Evolutionary conservation across 176 grass and related monocot species (phyloP).

Genomic region (Leersia perrieri): DNA sequence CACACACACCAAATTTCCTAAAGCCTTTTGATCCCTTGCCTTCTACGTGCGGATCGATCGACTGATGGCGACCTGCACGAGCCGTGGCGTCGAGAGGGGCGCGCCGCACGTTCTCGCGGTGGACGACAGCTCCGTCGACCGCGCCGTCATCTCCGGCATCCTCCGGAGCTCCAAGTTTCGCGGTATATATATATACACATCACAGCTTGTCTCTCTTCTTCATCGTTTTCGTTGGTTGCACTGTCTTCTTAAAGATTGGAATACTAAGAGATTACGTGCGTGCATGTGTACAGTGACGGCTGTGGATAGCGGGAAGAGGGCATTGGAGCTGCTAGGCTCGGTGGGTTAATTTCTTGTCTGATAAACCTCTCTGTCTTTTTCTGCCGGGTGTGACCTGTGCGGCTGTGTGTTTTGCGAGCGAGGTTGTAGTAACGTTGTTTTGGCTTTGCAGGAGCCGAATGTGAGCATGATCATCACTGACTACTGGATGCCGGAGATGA

Average conservation of each 20-base stretch:
- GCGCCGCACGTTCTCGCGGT: slow-evolving; percentile 77
- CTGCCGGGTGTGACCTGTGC: too few species aligned
- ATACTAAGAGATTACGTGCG: too few species aligned
- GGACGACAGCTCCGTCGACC: slow-evolving; percentile 83
- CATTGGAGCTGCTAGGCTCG: slow-evolving; percentile 70
- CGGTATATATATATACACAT: slow-evolving; percentile 19
- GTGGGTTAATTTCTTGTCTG: slow-evolving; percentile 11
- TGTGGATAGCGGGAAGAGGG: slow-evolving; percentile 92
- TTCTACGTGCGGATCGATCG: not conserved
- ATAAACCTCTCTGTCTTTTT: not conserved
- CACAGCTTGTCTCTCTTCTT: not conserved
- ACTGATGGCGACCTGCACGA: slow-evolving; percentile 31
- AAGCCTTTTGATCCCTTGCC: not conserved
- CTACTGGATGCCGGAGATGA: slow-evolving; percentile 99
- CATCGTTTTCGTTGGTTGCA: too few species aligned
- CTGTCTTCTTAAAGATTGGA: not conserved
- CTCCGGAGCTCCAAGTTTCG: slow-evolving; percentile 77
- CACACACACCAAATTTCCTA: not conserved
- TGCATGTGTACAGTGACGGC: slow-evolving; percentile 58
- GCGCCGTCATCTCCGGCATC: slow-evolving; percentile 62
- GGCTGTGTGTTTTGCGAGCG: not conserved
- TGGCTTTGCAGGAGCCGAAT: slow-evolving; percentile 61
- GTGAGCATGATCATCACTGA: slow-evolving; percentile 97
- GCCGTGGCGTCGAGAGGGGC: slow-evolving; percentile 13
- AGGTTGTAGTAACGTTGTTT: not conserved